Conservation (phyloP, 306 rosid species). For the Castanea crenata region DNA sequence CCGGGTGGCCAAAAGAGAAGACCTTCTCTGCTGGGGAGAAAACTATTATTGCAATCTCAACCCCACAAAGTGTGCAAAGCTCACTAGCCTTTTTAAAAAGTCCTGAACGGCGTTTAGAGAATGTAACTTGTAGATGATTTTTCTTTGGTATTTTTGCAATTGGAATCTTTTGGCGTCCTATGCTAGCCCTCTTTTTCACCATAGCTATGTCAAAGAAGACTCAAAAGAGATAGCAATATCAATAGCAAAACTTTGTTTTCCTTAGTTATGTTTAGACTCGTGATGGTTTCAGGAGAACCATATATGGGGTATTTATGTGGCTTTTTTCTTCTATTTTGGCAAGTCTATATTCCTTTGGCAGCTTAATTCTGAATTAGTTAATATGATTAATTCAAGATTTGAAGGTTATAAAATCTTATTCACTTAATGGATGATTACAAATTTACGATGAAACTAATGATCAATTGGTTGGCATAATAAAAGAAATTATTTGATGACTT, state of each 20-base stretch:
- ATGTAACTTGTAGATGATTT: conserved; percentile 61
- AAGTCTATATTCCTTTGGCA: neutral
- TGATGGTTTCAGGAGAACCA: neutral
- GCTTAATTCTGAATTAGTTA: conserved; percentile 7
- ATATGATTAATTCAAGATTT: conserved; percentile 11
- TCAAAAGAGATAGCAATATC: neutral
- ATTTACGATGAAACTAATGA: neutral
- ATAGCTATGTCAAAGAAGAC: conserved; percentile 5
- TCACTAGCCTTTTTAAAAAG: conserved; percentile 73
- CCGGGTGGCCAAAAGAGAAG: conserved; percentile 64
- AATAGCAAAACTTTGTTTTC: neutral
- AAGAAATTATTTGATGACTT: no score
- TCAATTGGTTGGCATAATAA: neutral
- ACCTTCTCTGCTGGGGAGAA: conserved; percentile 68
- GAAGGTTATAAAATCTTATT: conserved; percentile 21
- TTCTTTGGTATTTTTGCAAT: conserved; percentile 57
- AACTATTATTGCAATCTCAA: conserved; percentile 51
- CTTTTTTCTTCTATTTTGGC: neutral
- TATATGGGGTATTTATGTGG: neutral
- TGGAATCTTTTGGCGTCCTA: conserved; percentile 57
- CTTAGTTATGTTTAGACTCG: neutral
- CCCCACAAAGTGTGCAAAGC: conserved; percentile 72
- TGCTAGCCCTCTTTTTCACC: conserved; percentile 43
- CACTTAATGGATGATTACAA: neutral
- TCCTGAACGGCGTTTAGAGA: conserved; percentile 66